Conservation (phyloP, 805 yeast genomes). For the Blastobotrys americana region DNA sequence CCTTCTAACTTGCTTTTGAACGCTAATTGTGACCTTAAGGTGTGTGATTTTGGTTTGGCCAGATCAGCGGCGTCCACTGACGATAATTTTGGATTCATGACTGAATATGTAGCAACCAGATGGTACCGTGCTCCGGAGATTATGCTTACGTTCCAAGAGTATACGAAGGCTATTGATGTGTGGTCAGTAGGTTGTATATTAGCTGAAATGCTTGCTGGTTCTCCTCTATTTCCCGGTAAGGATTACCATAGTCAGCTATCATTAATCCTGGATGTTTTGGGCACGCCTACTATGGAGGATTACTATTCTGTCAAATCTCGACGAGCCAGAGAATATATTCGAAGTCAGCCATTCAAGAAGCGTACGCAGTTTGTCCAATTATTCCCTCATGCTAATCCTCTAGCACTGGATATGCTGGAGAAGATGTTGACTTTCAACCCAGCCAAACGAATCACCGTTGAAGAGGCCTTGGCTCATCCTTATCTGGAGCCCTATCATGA, state of each 20-base stretch:
- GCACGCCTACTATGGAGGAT: slow-evolving; percentile 74
- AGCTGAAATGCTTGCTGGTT: slow-evolving; percentile 87
- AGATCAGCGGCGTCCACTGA: slow-evolving; percentile 82
- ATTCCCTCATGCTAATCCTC: slow-evolving; percentile 81
- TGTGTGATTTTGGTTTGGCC: slow-evolving; percentile 95
- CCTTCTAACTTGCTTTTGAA: slow-evolving; percentile 91
- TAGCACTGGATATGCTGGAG: slow-evolving; percentile 73
- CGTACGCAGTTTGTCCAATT: slow-evolving; percentile 62
- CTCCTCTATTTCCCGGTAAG: slow-evolving; percentile 88
- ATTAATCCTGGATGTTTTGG: slow-evolving; percentile 76
- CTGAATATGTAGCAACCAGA: slow-evolving; percentile 96
- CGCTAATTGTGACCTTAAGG: slow-evolving; percentile 93
- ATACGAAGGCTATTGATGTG: slow-evolving; percentile 92
- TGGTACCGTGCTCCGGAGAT: slow-evolving; percentile 99
- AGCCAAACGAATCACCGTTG: slow-evolving; percentile 71
- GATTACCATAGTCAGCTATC: slow-evolving; percentile 94
- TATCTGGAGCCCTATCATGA: slow-evolving; percentile 88
- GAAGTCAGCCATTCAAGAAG: slow-evolving; percentile 76
- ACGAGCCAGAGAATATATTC: slow-evolving; percentile 86
- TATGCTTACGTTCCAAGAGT: slow-evolving; percentile 88
- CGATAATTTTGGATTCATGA: slow-evolving; percentile 85
- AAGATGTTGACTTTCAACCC: slow-evolving; percentile 86
- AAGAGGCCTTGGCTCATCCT: slow-evolving; percentile 83
- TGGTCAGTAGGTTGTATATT: slow-evolving; percentile 98
- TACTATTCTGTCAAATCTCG: slow-evolving; percentile 42